These are phyloP conservation scores for Fusarium sublunatum DNA, from an alignment of 2,329 filamentous ascomycete species.

Conservation along the genomic window DNA sequence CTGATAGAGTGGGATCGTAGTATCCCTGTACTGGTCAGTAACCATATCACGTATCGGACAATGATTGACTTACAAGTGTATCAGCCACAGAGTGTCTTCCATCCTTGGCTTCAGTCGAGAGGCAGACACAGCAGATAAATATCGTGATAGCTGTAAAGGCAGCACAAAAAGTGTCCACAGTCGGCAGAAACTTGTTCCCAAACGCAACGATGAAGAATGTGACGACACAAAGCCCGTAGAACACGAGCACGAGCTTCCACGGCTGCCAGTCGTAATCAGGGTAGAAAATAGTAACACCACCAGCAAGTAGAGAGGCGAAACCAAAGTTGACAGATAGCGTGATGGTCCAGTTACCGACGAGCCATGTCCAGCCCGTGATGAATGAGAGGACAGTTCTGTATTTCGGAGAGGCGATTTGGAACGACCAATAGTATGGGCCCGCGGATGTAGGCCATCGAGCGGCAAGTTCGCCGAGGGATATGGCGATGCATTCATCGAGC, in stretches of 20 bases:
- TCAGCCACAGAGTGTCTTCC: conserved; percentile 66
- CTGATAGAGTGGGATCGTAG: conserved; percentile 74
- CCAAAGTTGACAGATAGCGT: conserved; percentile 76
- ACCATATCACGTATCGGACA: fast-evolving
- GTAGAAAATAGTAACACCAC: conserved; percentile 72
- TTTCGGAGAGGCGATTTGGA: conserved; percentile 68
- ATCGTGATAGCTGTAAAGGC: conserved; percentile 75
- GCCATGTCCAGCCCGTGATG: conserved; percentile 79
- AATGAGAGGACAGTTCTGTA: conserved; percentile 75
- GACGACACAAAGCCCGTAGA: conserved; percentile 71
- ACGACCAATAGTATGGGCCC: conserved; percentile 80
- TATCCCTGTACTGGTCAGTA: conserved; percentile 61
- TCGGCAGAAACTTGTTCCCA: conserved; percentile 65
- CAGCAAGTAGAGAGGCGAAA: conserved; percentile 74
- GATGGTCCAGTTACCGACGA: conserved; percentile 77
- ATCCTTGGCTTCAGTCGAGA: conserved; percentile 70
- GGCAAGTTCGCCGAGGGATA: conserved; percentile 77
- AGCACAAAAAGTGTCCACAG: conserved; percentile 78
- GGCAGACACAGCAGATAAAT: conserved; percentile 63
- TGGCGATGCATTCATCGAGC: conserved; percentile 77
- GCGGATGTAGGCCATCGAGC: conserved; percentile 71
- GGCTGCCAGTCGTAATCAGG: conserved; percentile 66
- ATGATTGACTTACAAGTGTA: conserved; percentile 32
- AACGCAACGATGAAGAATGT: conserved; percentile 77
- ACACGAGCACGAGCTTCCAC: conserved; percentile 81